phyloP scores from a whole-genome alignment of 1,139 yeast genomes.

The Candida sp. region DNA sequence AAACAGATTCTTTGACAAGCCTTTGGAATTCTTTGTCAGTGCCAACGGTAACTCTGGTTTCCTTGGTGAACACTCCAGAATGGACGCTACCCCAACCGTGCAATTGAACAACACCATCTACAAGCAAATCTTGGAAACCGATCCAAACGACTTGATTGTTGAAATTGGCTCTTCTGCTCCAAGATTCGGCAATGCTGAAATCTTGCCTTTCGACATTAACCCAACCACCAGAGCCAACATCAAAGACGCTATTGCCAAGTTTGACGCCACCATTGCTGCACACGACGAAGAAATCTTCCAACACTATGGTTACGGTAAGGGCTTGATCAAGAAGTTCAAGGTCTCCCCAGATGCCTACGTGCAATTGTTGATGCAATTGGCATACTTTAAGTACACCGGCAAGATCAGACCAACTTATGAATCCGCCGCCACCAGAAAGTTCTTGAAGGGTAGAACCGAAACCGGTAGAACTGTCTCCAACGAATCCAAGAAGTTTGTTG shows the following conservation, averaged over 20 bases:
- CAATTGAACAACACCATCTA: conserved; percentile 82
- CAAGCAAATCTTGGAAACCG: conserved; percentile 54
- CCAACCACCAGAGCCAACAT: conserved; percentile 58
- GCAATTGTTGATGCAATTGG: conserved; percentile 78
- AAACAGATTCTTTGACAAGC: conserved; percentile 93
- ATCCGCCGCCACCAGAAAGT: conserved; percentile 93
- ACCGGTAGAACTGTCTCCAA: conserved; percentile 88
- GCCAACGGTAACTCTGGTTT: conserved; percentile 92
- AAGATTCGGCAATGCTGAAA: conserved; percentile 24
- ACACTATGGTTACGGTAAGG: conserved; percentile 74
- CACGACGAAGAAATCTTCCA: conserved; percentile 73
- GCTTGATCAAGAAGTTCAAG: conserved; percentile 68
- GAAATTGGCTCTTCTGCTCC: conserved; percentile 30
- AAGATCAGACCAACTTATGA: conserved; percentile 91
- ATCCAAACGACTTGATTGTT: conserved; percentile 34
- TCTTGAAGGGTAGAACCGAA: conserved; percentile 94
- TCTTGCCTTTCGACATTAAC: conserved; percentile 50
- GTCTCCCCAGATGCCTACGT: conserved; percentile 80
- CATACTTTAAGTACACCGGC: conserved; percentile 82
- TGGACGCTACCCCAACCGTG: conserved; percentile 98
- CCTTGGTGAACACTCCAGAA: conserved; percentile 95
- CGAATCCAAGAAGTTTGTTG: conserved; percentile 75
- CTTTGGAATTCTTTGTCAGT: conserved; percentile 81
- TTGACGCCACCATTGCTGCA: conserved; percentile 52
- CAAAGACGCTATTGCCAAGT: conserved; percentile 56